These are phyloP conservation scores for Circinella minor DNA, from an alignment of 371 early-diverging fungal species.

Conservation along the genomic window DNA sequence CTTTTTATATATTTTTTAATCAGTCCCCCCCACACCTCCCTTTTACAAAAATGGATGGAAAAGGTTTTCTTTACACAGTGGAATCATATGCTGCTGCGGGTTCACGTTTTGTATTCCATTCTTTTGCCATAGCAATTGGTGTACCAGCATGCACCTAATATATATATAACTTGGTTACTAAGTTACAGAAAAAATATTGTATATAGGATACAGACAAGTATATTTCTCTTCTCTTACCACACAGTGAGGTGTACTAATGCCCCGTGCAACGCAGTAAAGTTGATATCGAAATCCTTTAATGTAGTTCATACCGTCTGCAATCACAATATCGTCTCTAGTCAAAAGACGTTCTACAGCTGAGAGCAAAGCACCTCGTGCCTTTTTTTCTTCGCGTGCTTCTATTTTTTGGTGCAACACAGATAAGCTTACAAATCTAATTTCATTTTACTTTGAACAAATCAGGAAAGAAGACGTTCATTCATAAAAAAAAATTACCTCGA, in stretches of 20 bases:
- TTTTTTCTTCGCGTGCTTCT: slow-evolving; percentile 85
- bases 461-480: not conserved
- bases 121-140: slow-evolving; percentile 62
- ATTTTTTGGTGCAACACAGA: not conserved
- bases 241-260: slow-evolving; percentile 89
- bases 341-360: slow-evolving; percentile 90
- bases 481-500: slow-evolving; percentile 41
- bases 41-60: no score
- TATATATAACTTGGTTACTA: no score
- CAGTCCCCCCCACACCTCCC: not conserved
- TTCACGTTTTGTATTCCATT: slow-evolving; percentile 65
- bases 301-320: slow-evolving; percentile 94
- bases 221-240: slow-evolving; percentile 54
- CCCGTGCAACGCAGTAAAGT: slow-evolving; percentile 90
- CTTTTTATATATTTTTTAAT: not conserved
- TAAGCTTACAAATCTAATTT: no score
- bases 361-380: slow-evolving; percentile 85
- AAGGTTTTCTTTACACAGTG: slow-evolving; percentile 40
- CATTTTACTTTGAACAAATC: not conserved
- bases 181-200: no score
- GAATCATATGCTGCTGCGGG: slow-evolving; percentile 56
- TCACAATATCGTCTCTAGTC: slow-evolving; percentile 82
- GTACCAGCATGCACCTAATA: slow-evolving; percentile 73
- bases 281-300: slow-evolving; percentile 98
- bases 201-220: no score